These are phyloP conservation scores for Curvularia spicifera DNA, from an alignment of 2,329 filamentous ascomycete genomes.

Conservation along the genomic window DNA sequence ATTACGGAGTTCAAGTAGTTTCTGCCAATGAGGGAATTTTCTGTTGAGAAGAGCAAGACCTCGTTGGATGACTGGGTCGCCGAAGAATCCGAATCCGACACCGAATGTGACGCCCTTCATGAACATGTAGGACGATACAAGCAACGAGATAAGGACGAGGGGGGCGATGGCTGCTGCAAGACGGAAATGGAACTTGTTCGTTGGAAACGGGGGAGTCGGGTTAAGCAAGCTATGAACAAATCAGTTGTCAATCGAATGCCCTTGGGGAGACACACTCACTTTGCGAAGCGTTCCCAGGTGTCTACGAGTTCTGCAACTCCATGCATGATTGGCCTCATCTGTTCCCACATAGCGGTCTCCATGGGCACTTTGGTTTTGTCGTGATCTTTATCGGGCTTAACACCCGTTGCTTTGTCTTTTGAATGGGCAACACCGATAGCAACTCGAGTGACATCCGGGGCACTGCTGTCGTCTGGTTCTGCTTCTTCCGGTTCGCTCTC, in stretches of 20 bases:
- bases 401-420: constrained; percentile 60
- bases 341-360: constrained; percentile 76
- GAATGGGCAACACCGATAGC: constrained; percentile 63
- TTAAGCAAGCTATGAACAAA: constrained; percentile 49
- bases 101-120: constrained; percentile 70
- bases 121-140: constrained; percentile 59
- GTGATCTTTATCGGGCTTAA: constrained; percentile 58
- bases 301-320: constrained; percentile 65
- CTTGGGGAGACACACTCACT: constrained; percentile 50
- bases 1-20: constrained; percentile 74
- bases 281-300: constrained; percentile 68
- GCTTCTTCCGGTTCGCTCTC: constrained; percentile 63
- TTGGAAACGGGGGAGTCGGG: constrained; percentile 57
- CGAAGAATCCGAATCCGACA: constrained; percentile 79
- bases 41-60: constrained; percentile 66
- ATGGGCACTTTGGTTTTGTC: constrained; percentile 83
- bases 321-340: constrained; percentile 76
- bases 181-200: constrained; percentile 53
- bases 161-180: constrained; percentile 56
- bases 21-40: constrained; percentile 74
- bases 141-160: constrained; percentile 51
- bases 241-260: constrained; percentile 8
- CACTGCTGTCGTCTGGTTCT: constrained; percentile 55
- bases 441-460: constrained; percentile 67
- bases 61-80: constrained; percentile 72